Base-by-base conservation (phyloP, 2,329 filamentous ascomycete genomes). In the Zasmidium angulare region DNA sequence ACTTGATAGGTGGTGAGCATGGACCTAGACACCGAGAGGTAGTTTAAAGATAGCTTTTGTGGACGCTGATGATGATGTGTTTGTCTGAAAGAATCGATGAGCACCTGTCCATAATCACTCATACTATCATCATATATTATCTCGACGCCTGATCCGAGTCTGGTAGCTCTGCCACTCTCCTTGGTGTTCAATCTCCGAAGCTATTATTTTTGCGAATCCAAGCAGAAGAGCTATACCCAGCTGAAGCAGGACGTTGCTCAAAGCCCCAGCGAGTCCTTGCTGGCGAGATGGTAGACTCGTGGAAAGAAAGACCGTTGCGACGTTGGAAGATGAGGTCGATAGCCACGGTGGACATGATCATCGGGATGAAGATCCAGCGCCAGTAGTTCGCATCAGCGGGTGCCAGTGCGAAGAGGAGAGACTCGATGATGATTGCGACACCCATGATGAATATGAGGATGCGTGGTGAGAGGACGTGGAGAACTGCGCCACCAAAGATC, bases 311-410 rank as follows among this genome's bases (percentile, higher is more conserved):
- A 93, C 83, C 68, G 89, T 92, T 19, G 86, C 84, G 1, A 92
- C 83, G 69, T 88, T 91, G 75, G n/a, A 88, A 92, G 6, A 85
- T 86, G 56, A 92, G 85, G 68, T 93, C 90, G 60, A 92, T 86
- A 19, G 87, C 89, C 31, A 92, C 78, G 0, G 89, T 93, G 12
- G 82, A 82, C 63, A 86, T 84, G 75, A 88, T 72, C 86, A 89
- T 89, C 55, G 84, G 77, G 0, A 89, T 87, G 68, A 93, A 91
- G 21, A 90, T 80, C 68, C 84, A 92, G 0, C 86, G 83, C 90
- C 89, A 93, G 78, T 89, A 89, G 48, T 77, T 82, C 0, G 78
- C 81, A 1, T 76, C 70, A 7, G 58, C 23, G 0, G 88, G 88
- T 19, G 87, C 81, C 11, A 89, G 68, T 7, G 88, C 87, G 63